Conservation (phyloP, 331 rosid genomes). For the Erythrophleum ivorense region DNA sequence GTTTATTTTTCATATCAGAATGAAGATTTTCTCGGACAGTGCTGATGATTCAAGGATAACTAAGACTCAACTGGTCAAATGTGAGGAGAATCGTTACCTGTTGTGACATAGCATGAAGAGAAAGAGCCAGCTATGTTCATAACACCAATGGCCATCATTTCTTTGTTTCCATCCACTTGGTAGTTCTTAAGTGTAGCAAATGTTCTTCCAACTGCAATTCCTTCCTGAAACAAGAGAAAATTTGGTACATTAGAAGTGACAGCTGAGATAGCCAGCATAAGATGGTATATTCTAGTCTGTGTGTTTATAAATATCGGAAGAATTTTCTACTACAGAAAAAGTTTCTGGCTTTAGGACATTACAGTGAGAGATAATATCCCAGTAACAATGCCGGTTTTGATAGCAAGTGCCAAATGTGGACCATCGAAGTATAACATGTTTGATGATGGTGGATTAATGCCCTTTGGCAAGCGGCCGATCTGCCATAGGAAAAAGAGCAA, state of each 20-base stretch:
- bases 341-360: slow-evolving; percentile 23
- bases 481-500: slow-evolving; percentile 27
- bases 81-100: slow-evolving; percentile 53
- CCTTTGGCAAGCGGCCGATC: slow-evolving; percentile 87
- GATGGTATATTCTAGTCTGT: neutral
- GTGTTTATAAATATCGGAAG: neutral
- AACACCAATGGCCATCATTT: slow-evolving; percentile 95
- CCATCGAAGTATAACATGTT: slow-evolving; percentile 84
- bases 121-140: slow-evolving; percentile 94
- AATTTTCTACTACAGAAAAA: neutral
- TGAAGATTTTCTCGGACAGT: slow-evolving; percentile 9
- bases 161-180: slow-evolving; percentile 99
- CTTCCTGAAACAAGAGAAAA: slow-evolving; percentile 67
- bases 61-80: slow-evolving; percentile 3
- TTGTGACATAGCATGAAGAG: slow-evolving; percentile 88
- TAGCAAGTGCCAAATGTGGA: slow-evolving; percentile 63
- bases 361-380: slow-evolving; percentile 94
- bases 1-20: neutral
- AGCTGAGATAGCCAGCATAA: neutral
- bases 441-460: slow-evolving; percentile 85
- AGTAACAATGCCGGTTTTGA: slow-evolving; percentile 87
- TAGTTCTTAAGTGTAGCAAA: slow-evolving; percentile 86
- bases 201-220: slow-evolving; percentile 97
- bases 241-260: slow-evolving; percentile 15
- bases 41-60: slow-evolving; percentile 13